phyloP scores from a whole-genome alignment of 208 protist genomes.

The Kentomonas sorsogonicus region DNA sequence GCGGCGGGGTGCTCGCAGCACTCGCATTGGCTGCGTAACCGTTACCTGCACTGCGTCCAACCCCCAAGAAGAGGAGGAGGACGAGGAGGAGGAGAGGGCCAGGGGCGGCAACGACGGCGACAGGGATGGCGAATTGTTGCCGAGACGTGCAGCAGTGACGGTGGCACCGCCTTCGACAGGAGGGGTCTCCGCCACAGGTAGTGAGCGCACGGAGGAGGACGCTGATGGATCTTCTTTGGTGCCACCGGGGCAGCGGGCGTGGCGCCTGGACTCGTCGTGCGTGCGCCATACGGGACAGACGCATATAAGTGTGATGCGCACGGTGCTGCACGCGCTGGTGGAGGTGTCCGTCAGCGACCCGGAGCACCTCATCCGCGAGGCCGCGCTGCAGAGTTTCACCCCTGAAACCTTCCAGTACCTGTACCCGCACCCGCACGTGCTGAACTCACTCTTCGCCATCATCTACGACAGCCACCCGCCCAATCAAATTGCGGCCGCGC shows the following conservation, averaged over 20 bases:
- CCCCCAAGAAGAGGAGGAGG: not conserved
- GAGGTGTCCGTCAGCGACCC: conserved; percentile 65
- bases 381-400: conserved; percentile 44
- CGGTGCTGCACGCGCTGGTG: conserved; percentile 59
- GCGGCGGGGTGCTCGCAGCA: too few species aligned
- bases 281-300: conserved; percentile 45
- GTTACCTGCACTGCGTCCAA: too few species aligned
- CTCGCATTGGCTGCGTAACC: too few species aligned
- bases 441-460: conserved; percentile 59
- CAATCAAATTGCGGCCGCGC: conserved; percentile 52
- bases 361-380: conserved; percentile 50
- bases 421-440: conserved; percentile 33
- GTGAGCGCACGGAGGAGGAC: too few species aligned
- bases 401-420: conserved; percentile 55
- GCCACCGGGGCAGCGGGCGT: too few species aligned
- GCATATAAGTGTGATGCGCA: conserved; percentile 58
- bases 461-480: conserved; percentile 60
- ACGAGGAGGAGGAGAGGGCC: not conserved
- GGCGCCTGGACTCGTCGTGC: too few species aligned
- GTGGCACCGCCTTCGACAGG: too few species aligned
- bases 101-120: not conserved
- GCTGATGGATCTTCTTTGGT: too few species aligned
- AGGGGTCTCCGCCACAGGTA: too few species aligned
- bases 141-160: too few species aligned
- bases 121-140: too few species aligned